These are phyloP conservation scores for Hypoxylon sp. DNA, from an alignment of 2,329 filamentous ascomycete genomes.

Conservation along the genomic window DNA sequence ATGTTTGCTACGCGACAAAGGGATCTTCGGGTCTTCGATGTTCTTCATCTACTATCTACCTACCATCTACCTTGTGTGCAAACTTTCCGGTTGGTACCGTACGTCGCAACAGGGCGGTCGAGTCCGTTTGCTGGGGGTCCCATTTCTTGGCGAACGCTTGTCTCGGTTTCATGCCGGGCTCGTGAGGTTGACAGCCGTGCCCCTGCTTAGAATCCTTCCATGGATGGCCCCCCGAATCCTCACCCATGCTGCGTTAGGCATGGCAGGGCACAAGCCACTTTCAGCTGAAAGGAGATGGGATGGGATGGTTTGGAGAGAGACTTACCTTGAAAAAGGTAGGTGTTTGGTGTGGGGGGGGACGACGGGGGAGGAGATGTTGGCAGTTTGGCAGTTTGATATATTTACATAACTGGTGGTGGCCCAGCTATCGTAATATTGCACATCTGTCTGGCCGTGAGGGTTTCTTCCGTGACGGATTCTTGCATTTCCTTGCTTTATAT, in stretches of 20 bases:
- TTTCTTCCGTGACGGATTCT: slow-evolving; percentile 17
- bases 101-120: slow-evolving; percentile 7
- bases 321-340: neutral
- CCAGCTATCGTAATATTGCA: slow-evolving; percentile 8
- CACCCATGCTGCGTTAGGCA: neutral
- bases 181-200: slow-evolving; percentile 28
- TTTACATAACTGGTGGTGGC: slow-evolving; percentile 19
- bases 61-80: slow-evolving; percentile 18
- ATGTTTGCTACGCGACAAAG: slow-evolving; percentile 5
- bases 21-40: neutral
- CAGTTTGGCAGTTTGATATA: slow-evolving; percentile 6
- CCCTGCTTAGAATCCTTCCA: slow-evolving; percentile 37
- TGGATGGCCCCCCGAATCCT: neutral
- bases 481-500: slow-evolving; percentile 17
- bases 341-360: slow-evolving; percentile 13
- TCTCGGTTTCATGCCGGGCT: slow-evolving; percentile 40
- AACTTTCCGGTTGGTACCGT: neutral
- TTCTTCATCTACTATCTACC: slow-evolving; percentile 1
- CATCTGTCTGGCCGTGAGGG: slow-evolving; percentile 15
- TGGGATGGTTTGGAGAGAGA: slow-evolving; percentile 2
- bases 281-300: slow-evolving; percentile 17
- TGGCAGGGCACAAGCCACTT: slow-evolving; percentile 11
- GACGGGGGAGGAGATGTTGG: slow-evolving; percentile 7
- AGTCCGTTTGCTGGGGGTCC: slow-evolving; percentile 4
- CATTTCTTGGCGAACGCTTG: slow-evolving; percentile 38